A percentile compares a stretch with the other conserved stretches of the same genome.
These are phyloP conservation scores for Mycosphaerella arachidis DNA, from an alignment of 2,329 filamentous ascomycete genomes.

Conservation along the genomic window DNA sequence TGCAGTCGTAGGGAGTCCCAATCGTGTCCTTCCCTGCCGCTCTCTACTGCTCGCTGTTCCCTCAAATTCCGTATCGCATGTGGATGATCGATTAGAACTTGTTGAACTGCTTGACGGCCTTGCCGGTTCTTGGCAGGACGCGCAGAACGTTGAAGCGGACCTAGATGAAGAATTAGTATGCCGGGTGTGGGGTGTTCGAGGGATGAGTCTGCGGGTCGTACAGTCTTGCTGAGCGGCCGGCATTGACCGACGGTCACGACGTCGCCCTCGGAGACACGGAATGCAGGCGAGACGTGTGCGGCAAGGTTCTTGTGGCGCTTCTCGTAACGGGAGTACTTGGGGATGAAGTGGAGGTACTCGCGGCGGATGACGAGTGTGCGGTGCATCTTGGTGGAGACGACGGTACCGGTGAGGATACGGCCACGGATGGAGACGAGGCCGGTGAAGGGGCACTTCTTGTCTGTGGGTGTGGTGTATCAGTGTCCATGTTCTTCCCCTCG, in stretches of 20 bases:
- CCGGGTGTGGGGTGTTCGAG: constrained; percentile 3
- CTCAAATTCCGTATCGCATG: constrained; percentile 18
- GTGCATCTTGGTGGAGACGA: constrained; percentile 99
- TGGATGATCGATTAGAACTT: constrained; percentile 71
- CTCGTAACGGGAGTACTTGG: constrained; percentile 99
- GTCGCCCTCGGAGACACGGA: constrained; percentile 99
- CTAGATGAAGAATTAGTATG: constrained; percentile 44
- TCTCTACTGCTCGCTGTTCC: constrained; percentile 11
- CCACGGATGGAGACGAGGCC: constrained; percentile 99
- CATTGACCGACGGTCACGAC: constrained; percentile 99
- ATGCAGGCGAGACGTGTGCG: constrained; percentile 97
- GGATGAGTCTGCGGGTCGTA: constrained; percentile 52
- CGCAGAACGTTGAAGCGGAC: constrained; percentile 99
- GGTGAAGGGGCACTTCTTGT: constrained; percentile 99
- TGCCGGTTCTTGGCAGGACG: constrained; percentile 94
- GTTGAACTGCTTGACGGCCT: constrained; percentile 94
- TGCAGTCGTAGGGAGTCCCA: constrained; percentile 17
- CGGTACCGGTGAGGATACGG: constrained; percentile 98
- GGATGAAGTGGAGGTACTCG: constrained; percentile 99
- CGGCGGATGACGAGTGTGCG: constrained; percentile 98
- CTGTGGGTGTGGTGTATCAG: constrained; percentile 46
- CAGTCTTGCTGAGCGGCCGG: constrained; percentile 98
- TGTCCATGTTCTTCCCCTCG: constrained; percentile 7
- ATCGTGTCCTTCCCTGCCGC: constrained; percentile 7
- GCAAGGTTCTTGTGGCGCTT: constrained; percentile 99